phyloP scores from a whole-genome alignment of 208 protist species.

The Leishmania arabica region DNA sequence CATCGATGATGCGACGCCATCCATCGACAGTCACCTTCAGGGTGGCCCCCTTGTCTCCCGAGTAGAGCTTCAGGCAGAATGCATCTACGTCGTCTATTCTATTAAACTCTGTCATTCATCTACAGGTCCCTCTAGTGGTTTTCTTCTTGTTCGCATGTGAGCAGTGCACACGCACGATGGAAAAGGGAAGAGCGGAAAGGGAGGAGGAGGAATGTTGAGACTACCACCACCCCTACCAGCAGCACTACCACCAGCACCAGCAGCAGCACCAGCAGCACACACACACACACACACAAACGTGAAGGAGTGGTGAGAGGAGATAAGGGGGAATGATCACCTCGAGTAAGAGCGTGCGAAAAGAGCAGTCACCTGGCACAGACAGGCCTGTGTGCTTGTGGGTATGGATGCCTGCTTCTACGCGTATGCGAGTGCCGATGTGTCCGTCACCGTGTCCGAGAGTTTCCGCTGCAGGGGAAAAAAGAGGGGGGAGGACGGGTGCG shows the following conservation, averaged over 20 bases:
- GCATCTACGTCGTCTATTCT: slow-evolving; percentile 46
- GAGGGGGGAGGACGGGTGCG: neutral
- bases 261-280: neutral
- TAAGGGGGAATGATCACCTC: neutral
- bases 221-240: too few species aligned
- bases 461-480: neutral
- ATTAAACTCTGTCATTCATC: slow-evolving; percentile 48
- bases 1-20: slow-evolving; percentile 30
- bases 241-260: neutral
- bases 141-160: neutral
- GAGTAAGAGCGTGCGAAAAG: neutral
- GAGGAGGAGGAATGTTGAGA: neutral
- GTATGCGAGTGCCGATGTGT: neutral
- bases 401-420: neutral
- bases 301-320: neutral
- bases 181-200: neutral
- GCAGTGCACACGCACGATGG: neutral
- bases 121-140: slow-evolving; percentile 2
- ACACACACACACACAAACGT: neutral
- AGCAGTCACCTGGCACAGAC: neutral
- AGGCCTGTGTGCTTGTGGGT: slow-evolving; percentile 3
- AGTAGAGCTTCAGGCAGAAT: slow-evolving; percentile 39
- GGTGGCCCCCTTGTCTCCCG: slow-evolving; percentile 40
- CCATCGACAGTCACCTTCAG: slow-evolving; percentile 30
- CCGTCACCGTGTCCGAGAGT: neutral